Conservation (phyloP, 192 early-diverging fungal genomes). For the Umbelopsis vinacea region DNA sequence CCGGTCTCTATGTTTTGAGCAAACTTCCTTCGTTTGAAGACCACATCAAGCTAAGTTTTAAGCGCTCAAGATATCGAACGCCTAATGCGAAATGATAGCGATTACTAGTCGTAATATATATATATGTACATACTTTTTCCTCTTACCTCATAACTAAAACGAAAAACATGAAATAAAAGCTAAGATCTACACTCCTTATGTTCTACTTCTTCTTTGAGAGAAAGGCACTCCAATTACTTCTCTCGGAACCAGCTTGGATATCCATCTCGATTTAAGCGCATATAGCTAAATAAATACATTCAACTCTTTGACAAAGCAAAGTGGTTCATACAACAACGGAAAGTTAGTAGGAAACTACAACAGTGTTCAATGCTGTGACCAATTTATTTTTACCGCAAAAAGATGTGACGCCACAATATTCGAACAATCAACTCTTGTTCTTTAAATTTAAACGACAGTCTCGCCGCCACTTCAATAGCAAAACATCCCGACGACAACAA, state of each 20-base stretch:
- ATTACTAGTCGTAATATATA: background rate
- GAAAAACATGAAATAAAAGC: too few relatives aligned
- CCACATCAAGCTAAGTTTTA: constrained; percentile 2
- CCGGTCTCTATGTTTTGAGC: constrained; percentile 31
- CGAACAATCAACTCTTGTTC: constrained; percentile 6
- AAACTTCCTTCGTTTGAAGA: constrained; percentile 32
- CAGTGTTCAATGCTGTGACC: too few relatives aligned
- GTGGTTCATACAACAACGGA: too few relatives aligned
- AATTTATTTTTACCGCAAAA: too few relatives aligned
- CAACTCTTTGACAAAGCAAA: too few relatives aligned
- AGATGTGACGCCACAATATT: background rate
- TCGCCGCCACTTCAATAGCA: background rate
- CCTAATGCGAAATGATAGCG: background rate
- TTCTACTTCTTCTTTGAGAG: too few relatives aligned
- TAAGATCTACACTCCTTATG: too few relatives aligned
- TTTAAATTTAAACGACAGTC: background rate
- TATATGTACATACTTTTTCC: background rate
- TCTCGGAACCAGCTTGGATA: too few relatives aligned
- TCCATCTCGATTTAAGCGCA: too few relatives aligned
- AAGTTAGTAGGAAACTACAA: too few relatives aligned
- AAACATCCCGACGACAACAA: background rate
- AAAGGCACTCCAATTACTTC: too few relatives aligned
- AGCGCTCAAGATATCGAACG: background rate
- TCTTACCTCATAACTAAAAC: background rate
- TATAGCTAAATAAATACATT: too few relatives aligned